Conservation (phyloP, 2,329 filamentous ascomycete species). For the Elsinoe necatrix region DNA sequence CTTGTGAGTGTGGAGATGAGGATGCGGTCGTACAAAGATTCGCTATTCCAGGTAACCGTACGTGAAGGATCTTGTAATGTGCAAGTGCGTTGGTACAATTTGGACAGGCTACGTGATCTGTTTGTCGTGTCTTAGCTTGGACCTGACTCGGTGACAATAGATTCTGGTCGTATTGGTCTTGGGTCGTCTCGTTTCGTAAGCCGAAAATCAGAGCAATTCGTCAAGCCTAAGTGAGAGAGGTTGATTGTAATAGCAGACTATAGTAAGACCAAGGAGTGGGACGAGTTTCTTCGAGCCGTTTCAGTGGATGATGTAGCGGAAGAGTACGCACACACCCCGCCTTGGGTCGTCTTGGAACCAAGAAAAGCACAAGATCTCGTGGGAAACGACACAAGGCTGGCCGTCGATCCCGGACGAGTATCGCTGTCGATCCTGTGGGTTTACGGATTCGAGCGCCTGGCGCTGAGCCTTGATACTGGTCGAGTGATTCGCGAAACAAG, state of each 20-base stretch:
- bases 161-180: neutral
- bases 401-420: conserved; percentile 10
- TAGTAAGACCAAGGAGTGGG: neutral
- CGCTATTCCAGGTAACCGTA: neutral
- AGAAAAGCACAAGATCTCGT: conserved; percentile 1
- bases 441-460: neutral
- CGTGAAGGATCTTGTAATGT: neutral
- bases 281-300: conserved; percentile 8
- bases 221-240: neutral
- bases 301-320: conserved; percentile 10
- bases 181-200: conserved; percentile 1
- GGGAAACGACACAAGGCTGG: conserved; percentile 12
- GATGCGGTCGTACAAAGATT: neutral
- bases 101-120: conserved; percentile 1
- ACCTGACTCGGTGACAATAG: neutral
- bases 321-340: conserved; percentile 6
- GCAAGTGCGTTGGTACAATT: neutral
- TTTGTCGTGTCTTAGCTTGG: neutral
- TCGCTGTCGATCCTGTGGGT: conserved; percentile 3
- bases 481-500: neutral
- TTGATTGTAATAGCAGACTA: neutral
- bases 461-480: neutral
- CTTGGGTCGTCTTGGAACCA: conserved; percentile 5
- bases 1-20: neutral
- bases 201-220: neutral